A percentile compares a stretch with the other conserved stretches of the same genome.
These are phyloP conservation scores for Ophiostoma australiae DNA, from an alignment of 2,329 filamentous ascomycete genomes.

Conservation along the genomic window DNA sequence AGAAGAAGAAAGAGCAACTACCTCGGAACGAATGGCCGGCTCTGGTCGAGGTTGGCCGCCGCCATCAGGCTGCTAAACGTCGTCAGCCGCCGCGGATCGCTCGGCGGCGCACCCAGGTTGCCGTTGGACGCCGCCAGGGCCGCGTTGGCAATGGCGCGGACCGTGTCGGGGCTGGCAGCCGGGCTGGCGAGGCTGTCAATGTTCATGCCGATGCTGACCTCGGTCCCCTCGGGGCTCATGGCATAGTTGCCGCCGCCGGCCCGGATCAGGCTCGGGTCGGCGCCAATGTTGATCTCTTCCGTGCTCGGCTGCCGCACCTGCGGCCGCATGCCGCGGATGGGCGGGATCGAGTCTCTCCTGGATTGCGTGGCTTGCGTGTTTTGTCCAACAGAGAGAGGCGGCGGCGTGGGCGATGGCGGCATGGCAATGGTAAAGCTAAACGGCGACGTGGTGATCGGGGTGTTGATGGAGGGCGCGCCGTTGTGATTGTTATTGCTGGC, in stretches of 20 bases:
- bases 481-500: not conserved
- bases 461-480: not conserved
- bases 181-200: not conserved
- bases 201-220: not conserved
- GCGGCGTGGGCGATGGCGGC: constrained; percentile 12
- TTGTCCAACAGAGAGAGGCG: constrained; percentile 4
- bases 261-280: constrained; percentile 43
- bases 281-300: constrained; percentile 51
- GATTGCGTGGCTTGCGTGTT: not conserved
- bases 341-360: constrained; percentile 25
- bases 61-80: constrained; percentile 54
- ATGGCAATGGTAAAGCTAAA: not conserved
- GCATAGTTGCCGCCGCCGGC: constrained; percentile 17
- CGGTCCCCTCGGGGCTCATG: not conserved
- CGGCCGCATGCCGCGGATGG: constrained; percentile 40
- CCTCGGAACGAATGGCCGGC: constrained; percentile 35
- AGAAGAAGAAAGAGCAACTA: not conserved
- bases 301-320: constrained; percentile 35
- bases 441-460: not conserved
- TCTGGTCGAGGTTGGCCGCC: constrained; percentile 42
- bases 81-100: constrained; percentile 35
- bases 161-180: not conserved
- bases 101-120: constrained; percentile 22
- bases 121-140: constrained; percentile 8
- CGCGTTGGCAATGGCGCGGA: not conserved